Base-by-base conservation (phyloP, 306 rosid species). In the Quercus suber region DNA sequence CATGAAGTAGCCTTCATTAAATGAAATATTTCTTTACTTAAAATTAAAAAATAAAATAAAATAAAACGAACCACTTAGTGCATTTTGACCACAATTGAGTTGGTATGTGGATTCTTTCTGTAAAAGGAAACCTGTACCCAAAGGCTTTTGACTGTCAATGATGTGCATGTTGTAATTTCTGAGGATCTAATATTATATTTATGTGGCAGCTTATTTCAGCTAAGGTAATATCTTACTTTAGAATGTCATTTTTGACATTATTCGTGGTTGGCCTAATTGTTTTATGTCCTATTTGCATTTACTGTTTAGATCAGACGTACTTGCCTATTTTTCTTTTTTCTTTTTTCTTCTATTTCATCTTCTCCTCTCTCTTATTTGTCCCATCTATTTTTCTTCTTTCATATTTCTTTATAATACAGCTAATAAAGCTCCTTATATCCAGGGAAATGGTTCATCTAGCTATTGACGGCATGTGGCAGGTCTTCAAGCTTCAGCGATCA, bases 371-470 rank as follows among this genome's bases (percentile, higher is more conserved):
- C 33, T n/a, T 21, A 5, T 53, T 51, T 35, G 53, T 63, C 15
- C 13, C 31, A 49, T 63, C 23, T 27, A 57, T 21, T 71, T 76
- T 51, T 52, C 53, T 77, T 52, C 76, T 79, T 15, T 57, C 70
- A 70, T 74, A 57, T 28, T 75, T 80, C 67, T 15, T 69, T 59
- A 68, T 30, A 68, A 75, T 57, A 35, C 64, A 72, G 52, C 82
- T 82, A 79, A 79, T 81, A 68, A 57, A 74, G 51, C 21, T 82
- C 75, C 71, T 52, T 86, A 74, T 81, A 73, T 80, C 63, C 88
- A 96, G 99, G 94, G 99, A 93, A 82, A 96, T 96, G 99, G 98
- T 93, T 83, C 99, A 96, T 86, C 92, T 96, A 79, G 98, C 99
- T 81, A 96, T 96, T 90, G 99, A 96, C 43, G 98, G 99, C 88